Evolutionary conservation across 768 basidiomycete species (phyloP).

Genomic region (Lactifluus hygrophoroides): DNA sequence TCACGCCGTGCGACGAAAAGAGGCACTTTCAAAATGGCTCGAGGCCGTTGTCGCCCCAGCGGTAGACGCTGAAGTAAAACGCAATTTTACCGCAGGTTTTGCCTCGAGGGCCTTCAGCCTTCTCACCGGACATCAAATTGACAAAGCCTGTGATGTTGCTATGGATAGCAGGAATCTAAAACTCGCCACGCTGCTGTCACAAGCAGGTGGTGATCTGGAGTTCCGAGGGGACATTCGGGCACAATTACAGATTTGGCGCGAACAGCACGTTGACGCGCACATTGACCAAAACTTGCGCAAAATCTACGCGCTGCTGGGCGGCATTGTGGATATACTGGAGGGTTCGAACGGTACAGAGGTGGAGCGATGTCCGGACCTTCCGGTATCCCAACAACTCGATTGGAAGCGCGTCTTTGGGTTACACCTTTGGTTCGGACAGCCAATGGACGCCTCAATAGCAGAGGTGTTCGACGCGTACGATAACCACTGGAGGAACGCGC

Average conservation of each 20-base stretch:
- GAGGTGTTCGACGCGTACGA: slow-evolving; percentile 62
- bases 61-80: slow-evolving; percentile 65
- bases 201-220: slow-evolving; percentile 68
- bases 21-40: slow-evolving; percentile 79
- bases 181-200: slow-evolving; percentile 82
- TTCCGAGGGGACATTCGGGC: slow-evolving; percentile 64
- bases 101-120: slow-evolving; percentile 60
- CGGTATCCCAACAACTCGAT: slow-evolving; percentile 66
- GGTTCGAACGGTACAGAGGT: slow-evolving; percentile 44
- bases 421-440: slow-evolving; percentile 80
- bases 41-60: slow-evolving; percentile 57
- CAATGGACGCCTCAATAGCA: slow-evolving; percentile 59
- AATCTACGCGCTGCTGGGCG: slow-evolving; percentile 78
- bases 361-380: slow-evolving; percentile 46
- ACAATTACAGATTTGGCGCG: slow-evolving; percentile 79
- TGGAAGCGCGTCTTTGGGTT: slow-evolving; percentile 94
- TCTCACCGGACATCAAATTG: slow-evolving; percentile 84
- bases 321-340: slow-evolving; percentile 53
- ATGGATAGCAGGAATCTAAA: slow-evolving; percentile 70
- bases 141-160: slow-evolving; percentile 68
- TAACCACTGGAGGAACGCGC: slow-evolving; percentile 30
- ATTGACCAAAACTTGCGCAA: slow-evolving; percentile 61
- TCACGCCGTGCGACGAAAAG: slow-evolving; percentile 58
- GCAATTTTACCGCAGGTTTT: slow-evolving; percentile 35
- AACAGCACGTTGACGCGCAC: slow-evolving; percentile 63